These are phyloP conservation scores for Cyclotella distinguenda DNA, from an alignment of 108 stramenopile species.

Conservation along the genomic window DNA sequence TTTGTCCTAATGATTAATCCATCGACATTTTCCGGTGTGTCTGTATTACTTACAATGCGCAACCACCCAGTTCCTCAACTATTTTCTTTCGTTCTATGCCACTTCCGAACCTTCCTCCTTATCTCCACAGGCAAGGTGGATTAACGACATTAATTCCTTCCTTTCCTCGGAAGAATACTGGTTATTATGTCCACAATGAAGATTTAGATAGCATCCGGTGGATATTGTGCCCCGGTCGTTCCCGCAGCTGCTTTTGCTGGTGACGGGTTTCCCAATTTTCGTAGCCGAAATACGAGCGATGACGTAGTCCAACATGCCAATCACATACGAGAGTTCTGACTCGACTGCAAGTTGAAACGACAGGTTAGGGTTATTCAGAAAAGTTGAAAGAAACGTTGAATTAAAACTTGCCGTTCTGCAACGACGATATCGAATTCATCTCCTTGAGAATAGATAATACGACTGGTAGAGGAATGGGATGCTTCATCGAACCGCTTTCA, in stretches of 20 bases:
- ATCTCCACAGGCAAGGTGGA: slow-evolving; percentile 29
- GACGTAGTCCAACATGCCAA: slow-evolving; percentile 71
- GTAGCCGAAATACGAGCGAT: slow-evolving; percentile 58
- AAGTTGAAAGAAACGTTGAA: not conserved
- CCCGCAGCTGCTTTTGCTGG: slow-evolving; percentile 17
- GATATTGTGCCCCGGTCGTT: slow-evolving; percentile 32
- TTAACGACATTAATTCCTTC: slow-evolving; percentile 43
- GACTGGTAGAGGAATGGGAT: slow-evolving; percentile 81
- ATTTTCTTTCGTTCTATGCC: no score
- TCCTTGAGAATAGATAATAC: slow-evolving; percentile 58
- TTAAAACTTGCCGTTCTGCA: slow-evolving; percentile 25
- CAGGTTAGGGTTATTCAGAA: not conserved
- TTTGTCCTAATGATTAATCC: no score
- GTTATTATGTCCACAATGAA: slow-evolving; percentile 88
- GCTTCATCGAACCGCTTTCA: slow-evolving; percentile 50
- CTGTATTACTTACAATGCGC: no score
- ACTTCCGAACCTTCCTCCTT: no score
- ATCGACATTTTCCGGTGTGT: no score
- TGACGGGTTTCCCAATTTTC: slow-evolving; percentile 29
- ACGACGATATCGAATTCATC: slow-evolving; percentile 18
- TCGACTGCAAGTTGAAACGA: slow-evolving; percentile 35
- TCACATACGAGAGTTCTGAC: slow-evolving; percentile 62
- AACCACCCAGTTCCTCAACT: no score
- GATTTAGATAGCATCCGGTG: slow-evolving; percentile 71
- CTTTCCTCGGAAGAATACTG: slow-evolving; percentile 72